phyloP scores from a whole-genome alignment of 768 basidiomycete genomes.

The Trametes meyenii region DNA sequence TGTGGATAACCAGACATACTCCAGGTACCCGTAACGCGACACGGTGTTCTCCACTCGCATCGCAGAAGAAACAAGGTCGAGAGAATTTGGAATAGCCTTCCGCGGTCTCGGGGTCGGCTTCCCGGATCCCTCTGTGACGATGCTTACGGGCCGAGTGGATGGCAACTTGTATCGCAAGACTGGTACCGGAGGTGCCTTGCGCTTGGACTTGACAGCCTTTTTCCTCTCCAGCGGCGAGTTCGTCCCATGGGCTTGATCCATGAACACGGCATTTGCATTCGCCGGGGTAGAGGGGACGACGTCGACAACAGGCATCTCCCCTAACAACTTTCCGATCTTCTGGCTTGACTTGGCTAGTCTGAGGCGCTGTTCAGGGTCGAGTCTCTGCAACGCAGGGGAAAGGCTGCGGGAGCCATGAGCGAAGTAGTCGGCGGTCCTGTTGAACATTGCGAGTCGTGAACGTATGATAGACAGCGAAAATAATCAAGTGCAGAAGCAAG shows the following conservation, averaged over 20 bases:
- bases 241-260: background rate
- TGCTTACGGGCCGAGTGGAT: background rate
- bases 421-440: constrained; percentile 17
- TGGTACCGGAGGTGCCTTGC: constrained; percentile 1
- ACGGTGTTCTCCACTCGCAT: constrained; percentile 4
- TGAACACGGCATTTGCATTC: background rate
- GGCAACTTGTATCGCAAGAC: constrained; percentile 15
- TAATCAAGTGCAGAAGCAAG: constrained; percentile 1
- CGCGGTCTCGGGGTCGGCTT: background rate
- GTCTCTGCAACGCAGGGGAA: constrained; percentile 18
- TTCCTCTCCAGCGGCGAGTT: background rate
- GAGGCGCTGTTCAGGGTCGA: constrained; percentile 22
- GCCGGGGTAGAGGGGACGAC: constrained; percentile 9
- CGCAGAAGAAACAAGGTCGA: constrained; percentile 9
- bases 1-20: constrained; percentile 1
- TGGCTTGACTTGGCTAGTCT: constrained; percentile 22
- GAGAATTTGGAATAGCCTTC: constrained; percentile 7
- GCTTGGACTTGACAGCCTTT: constrained; percentile 4
- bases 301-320: constrained; percentile 20
- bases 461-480: background rate
- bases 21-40: constrained; percentile 14
- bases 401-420: constrained; percentile 13
- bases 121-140: background rate
- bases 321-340: constrained; percentile 22
- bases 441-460: constrained; percentile 10